Percentiles rank a stretch among this genome's conserved stretches.
Evolutionary conservation across 2,329 filamentous ascomycete species (phyloP).

Genomic region (Scopulariopsis brevicaulis): DNA sequence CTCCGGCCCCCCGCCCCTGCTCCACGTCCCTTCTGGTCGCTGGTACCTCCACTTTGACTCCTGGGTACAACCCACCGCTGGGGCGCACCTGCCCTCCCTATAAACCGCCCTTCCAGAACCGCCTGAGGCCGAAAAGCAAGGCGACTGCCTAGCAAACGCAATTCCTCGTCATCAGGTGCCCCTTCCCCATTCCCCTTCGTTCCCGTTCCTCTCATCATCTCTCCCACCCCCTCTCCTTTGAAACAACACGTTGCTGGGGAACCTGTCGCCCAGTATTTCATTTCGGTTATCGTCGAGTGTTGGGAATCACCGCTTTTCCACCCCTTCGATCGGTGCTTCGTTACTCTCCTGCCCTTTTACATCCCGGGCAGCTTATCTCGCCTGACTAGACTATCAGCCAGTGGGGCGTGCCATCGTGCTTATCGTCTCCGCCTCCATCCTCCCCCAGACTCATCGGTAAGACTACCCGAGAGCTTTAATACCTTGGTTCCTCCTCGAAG

Average conservation of each 20-base stretch:
- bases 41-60: neutral
- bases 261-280: neutral
- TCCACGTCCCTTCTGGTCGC: neutral
- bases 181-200: neutral
- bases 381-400: neutral
- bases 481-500: neutral
- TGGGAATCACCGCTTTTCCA: neutral
- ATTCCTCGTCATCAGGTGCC: conserved; percentile 5
- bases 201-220: neutral
- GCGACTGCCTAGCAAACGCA: neutral
- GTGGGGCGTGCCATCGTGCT: neutral
- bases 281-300: neutral
- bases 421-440: neutral
- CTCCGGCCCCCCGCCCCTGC: neutral
- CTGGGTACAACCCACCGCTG: neutral
- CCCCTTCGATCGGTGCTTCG: neutral
- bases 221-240: neutral
- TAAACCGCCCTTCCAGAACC: neutral
- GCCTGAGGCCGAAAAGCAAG: conserved; percentile 5
- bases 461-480: neutral
- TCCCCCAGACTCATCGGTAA: neutral
- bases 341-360: neutral
- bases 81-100: neutral
- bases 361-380: neutral
- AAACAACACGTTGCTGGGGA: neutral